Conservation (phyloP, 306 rosid species). For the Cicer bijugum region DNA sequence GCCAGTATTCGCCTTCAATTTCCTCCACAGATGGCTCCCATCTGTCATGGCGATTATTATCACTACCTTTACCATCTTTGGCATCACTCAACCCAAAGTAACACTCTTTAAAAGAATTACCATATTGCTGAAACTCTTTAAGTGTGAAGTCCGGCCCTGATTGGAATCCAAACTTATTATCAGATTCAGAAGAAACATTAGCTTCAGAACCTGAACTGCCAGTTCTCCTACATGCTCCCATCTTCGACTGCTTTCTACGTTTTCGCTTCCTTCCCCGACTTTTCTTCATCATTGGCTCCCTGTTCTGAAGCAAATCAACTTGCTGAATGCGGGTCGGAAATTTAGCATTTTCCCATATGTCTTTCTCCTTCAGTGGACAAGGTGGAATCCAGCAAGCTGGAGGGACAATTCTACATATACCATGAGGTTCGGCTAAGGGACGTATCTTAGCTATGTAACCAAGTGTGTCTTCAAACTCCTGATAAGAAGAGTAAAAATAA, state of each 20-base stretch:
- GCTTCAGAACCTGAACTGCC: conserved; percentile 58
- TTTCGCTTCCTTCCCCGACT: conserved; percentile 73
- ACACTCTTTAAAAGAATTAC: conserved; percentile 59
- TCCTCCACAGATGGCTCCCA: conserved; percentile 68
- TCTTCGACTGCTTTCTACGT: conserved; percentile 59
- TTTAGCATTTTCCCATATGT: conserved; percentile 67
- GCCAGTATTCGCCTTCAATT: conserved; percentile 97
- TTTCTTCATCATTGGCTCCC: conserved; percentile 90
- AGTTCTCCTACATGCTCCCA: conserved; percentile 51
- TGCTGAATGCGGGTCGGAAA: conserved; percentile 91
- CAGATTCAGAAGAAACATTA: conserved; percentile 54
- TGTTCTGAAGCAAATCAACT: conserved; percentile 86
- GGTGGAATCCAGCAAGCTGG: conserved; percentile 87
- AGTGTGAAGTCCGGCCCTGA: conserved; percentile 85
- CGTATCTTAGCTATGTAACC: conserved; percentile 86
- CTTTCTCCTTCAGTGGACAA: conserved; percentile 74
- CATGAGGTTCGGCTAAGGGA: conserved; percentile 69
- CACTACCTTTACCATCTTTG: conserved; percentile 42
- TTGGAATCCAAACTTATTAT: conserved; percentile 80
- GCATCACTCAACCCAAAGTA: conserved; percentile 62
- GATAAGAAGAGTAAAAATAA: conserved; percentile 22
- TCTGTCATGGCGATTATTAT: conserved; percentile 43
- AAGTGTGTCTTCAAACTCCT: conserved; percentile 89
- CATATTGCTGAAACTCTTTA: conserved; percentile 61
- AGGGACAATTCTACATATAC: conserved; percentile 91